phyloP scores from a whole-genome alignment of 2,329 filamentous ascomycete genomes.

The Ascosphaera aggregata region DNA sequence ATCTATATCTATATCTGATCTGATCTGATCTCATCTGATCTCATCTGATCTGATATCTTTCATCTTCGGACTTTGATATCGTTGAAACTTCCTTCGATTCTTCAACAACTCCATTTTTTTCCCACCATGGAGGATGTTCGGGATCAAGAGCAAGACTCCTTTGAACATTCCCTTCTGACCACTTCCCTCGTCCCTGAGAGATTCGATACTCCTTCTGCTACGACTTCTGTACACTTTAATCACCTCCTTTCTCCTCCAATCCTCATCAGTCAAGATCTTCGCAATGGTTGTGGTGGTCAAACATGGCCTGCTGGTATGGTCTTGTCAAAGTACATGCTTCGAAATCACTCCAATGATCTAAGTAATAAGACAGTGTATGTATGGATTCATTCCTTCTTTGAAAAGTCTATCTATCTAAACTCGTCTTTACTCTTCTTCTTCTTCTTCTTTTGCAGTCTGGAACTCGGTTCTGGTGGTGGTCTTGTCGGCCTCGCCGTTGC shows the following conservation, averaged over 20 bases:
- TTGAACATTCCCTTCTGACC: too few species aligned
- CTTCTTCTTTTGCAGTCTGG: constrained; percentile 35
- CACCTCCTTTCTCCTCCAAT: constrained; percentile 48
- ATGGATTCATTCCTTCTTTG: background rate
- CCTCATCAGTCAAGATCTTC: constrained; percentile 62
- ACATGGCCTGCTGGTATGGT: constrained; percentile 89
- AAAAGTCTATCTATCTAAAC: constrained; percentile 1
- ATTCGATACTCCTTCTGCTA: too few species aligned
- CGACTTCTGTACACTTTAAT: constrained; percentile 40
- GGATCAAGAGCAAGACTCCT: too few species aligned
- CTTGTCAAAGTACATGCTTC: constrained; percentile 64
- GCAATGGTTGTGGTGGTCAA: constrained; percentile 74
- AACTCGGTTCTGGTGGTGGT: constrained; percentile 79
- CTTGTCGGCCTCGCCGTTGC: constrained; percentile 48
- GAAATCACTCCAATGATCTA: constrained; percentile 42
- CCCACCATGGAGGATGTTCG: too few species aligned
- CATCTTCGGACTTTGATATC: too few species aligned
- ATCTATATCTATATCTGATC: too few species aligned
- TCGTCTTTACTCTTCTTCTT: background rate
- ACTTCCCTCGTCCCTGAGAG: too few species aligned
- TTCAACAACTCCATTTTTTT: too few species aligned
- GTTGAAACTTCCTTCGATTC: too few species aligned
- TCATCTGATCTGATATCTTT: too few species aligned
- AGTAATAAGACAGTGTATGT: constrained; percentile 44
- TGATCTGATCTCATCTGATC: too few species aligned